Evolutionary conservation across 768 basidiomycete genomes (phyloP).

Genomic region (Serpula lacrymans): DNA sequence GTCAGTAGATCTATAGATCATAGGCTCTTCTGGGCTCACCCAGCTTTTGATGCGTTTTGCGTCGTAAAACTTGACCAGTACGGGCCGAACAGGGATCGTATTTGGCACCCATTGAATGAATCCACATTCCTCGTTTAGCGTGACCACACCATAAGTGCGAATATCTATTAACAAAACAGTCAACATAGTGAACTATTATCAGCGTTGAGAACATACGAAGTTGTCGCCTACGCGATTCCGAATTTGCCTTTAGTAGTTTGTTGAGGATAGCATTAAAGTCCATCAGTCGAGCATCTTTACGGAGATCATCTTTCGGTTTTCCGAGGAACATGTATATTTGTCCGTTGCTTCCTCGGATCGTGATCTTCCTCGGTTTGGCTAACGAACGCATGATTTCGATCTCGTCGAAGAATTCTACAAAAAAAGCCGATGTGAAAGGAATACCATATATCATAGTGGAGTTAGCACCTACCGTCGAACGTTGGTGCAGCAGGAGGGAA

Average conservation of each 20-base stretch:
- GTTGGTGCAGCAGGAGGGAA: constrained; percentile 77
- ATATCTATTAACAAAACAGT: constrained; percentile 57
- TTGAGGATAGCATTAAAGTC: constrained; percentile 98
- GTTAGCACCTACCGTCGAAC: constrained; percentile 62
- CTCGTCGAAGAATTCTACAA: constrained; percentile 72
- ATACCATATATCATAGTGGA: background rate
- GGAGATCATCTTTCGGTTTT: constrained; percentile 95
- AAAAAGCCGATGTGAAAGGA: background rate
- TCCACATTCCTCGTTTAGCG: constrained; percentile 95
- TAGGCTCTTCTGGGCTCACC: no score
- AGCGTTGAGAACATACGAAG: constrained; percentile 58
- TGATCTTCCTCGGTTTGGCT: constrained; percentile 88
- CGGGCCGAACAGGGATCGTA: constrained; percentile 76
- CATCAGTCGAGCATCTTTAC: constrained; percentile 97
- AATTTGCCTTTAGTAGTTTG: constrained; percentile 89
- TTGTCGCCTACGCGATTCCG: constrained; percentile 86
- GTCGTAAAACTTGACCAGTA: constrained; percentile 69
- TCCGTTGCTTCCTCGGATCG: constrained; percentile 79
- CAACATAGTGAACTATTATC: background rate
- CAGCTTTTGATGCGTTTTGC: constrained; percentile 42
- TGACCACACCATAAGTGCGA: constrained; percentile 97
- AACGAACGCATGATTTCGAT: constrained; percentile 90
- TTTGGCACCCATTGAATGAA: constrained; percentile 99
- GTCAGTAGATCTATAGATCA: background rate
- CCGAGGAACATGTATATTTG: constrained; percentile 87